Percentiles rank a stretch among this genome's conserved stretches.
Evolutionary conservation across 2,329 filamentous ascomycete species (phyloP).

Genomic region (Colletotrichum tamarilloi): DNA sequence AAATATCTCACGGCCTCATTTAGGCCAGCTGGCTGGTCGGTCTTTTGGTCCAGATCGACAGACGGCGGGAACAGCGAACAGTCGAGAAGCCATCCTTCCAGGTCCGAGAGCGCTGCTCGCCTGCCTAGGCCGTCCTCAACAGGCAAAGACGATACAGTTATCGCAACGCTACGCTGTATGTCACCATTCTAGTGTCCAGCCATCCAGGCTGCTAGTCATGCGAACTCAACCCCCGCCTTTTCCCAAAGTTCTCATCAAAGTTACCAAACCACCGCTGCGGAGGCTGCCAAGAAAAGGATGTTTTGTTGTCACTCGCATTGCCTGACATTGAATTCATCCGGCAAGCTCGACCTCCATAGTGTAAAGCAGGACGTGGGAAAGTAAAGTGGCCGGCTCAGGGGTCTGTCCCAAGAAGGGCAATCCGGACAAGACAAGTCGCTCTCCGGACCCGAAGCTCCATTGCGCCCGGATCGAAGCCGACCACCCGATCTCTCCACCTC

Average conservation of each 20-base stretch:
- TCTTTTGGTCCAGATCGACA: constrained; percentile 23
- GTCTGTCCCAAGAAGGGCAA: not conserved
- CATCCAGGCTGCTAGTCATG: constrained; percentile 32
- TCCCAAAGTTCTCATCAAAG: constrained; percentile 26
- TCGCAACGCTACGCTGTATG: constrained; percentile 15
- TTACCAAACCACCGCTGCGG: constrained; percentile 2
- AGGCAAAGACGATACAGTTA: not conserved
- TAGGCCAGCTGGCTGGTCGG: not conserved
- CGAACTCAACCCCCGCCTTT: constrained; percentile 33
- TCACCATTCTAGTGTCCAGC: constrained; percentile 10
- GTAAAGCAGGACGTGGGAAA: constrained; percentile 1
- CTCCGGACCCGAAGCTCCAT: constrained; percentile 26
- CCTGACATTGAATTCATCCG: not conserved
- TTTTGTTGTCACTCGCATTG: constrained; percentile 7
- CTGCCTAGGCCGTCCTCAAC: constrained; percentile 1
- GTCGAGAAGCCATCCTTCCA: not conserved
- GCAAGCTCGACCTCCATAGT: not conserved
- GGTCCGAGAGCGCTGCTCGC: constrained; percentile 27
- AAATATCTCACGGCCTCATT: not conserved
- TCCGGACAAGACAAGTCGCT: constrained; percentile 9
- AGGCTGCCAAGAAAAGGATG: constrained; percentile 21
- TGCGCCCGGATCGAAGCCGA: constrained; percentile 9
- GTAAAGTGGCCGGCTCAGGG: not conserved
- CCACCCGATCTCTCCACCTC: not conserved
- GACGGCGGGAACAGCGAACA: constrained; percentile 20